Conservation (phyloP, 2,329 filamentous ascomycete species). For the Aspergillus fumigatiaffinis region DNA sequence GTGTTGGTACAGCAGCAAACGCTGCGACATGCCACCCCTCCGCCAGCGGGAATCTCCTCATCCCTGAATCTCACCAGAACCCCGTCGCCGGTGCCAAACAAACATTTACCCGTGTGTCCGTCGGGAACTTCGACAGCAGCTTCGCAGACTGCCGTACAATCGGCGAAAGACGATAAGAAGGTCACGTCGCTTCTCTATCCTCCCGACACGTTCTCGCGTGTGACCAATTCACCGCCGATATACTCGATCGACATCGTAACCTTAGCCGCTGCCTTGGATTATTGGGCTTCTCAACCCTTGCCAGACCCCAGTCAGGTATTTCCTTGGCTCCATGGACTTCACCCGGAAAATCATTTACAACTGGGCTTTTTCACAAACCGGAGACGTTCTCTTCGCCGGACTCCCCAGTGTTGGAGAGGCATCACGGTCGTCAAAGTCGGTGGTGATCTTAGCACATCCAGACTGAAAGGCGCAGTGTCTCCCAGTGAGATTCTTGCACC, state of each 20-base stretch:
- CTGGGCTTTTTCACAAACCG: constrained; percentile 82
- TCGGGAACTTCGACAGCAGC: constrained; percentile 64
- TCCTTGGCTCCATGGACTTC: constrained; percentile 92
- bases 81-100: constrained; percentile 71
- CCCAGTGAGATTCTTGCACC: constrained; percentile 72
- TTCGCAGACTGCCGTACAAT: constrained; percentile 64
- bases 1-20: constrained; percentile 46
- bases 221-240: constrained; percentile 55
- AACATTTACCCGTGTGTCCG: constrained; percentile 86
- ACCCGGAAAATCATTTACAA: constrained; percentile 84
- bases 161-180: constrained; percentile 51
- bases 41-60: constrained; percentile 43
- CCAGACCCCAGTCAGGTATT: constrained; percentile 85
- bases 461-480: constrained; percentile 81
- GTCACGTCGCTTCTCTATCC: constrained; percentile 72
- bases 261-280: constrained; percentile 69
- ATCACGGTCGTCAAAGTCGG: constrained; percentile 87
- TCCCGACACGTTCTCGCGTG: constrained; percentile 59
- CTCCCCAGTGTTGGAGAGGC: constrained; percentile 72
- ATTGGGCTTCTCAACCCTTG: constrained; percentile 72
- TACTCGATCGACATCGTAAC: constrained; percentile 69
- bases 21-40: constrained; percentile 47
- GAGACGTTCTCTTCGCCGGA: constrained; percentile 64
- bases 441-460: constrained; percentile 67
- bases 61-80: constrained; percentile 57